Conservation (phyloP, 495 filamentous ascomycete species). For the Cairneyella variabilis region DNA sequence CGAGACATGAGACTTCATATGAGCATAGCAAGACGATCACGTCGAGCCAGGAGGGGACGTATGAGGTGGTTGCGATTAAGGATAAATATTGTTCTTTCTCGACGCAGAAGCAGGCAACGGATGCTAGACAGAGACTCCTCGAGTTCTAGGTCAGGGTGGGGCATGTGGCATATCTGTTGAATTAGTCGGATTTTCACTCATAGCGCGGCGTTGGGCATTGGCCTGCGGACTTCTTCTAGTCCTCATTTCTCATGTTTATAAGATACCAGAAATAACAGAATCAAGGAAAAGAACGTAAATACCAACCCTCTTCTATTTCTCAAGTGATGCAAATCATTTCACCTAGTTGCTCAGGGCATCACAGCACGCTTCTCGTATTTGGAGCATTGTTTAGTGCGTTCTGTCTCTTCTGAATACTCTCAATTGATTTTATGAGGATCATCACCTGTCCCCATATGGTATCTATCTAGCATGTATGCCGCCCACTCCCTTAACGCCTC, state of each 20-base stretch:
- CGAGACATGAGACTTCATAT: slow-evolving; percentile 77
- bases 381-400: no score
- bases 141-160: slow-evolving; percentile 13
- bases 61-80: slow-evolving; percentile 93
- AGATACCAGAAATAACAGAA: not conserved
- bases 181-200: slow-evolving; percentile 11
- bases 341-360: no score
- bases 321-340: no score
- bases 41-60: slow-evolving; percentile 89
- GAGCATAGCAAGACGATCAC: slow-evolving; percentile 74
- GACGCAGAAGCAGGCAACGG: slow-evolving; percentile 51
- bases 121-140: slow-evolving; percentile 34
- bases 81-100: slow-evolving; percentile 86
- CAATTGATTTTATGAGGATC: no score
- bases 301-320: no score
- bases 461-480: no score
- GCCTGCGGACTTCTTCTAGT: not conserved
- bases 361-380: no score
- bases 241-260: slow-evolving; percentile 4
- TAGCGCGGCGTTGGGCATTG: slow-evolving; percentile 27
- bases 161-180: not conserved
- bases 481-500: no score
- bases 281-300: no score
- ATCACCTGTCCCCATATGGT: no score
- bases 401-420: no score